Conservation (phyloP, 257 asterid genomes). For the Salvia hispanica region DNA sequence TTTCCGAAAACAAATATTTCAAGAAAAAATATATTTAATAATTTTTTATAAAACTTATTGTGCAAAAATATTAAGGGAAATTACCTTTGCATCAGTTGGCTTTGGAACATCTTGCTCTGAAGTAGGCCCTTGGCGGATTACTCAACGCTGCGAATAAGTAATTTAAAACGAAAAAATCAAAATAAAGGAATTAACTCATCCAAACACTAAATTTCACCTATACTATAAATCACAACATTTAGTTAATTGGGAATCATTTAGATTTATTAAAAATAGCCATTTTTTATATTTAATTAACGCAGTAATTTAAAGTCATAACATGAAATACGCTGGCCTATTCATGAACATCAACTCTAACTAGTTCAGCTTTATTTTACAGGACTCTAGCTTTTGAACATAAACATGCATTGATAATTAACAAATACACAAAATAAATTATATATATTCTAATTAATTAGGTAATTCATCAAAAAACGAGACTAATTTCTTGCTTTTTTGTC, state of each 20-base stretch:
- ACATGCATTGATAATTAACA: no score
- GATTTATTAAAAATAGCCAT: conserved; percentile 5
- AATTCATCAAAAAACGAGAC: no score
- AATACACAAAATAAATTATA: no score
- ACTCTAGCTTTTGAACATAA: no score
- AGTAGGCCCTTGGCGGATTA: conserved; percentile 56
- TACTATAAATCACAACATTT: conserved; percentile 17
- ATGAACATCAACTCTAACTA: conserved; percentile 41
- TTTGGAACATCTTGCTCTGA: conserved; percentile 63
- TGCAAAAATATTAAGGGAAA: no score
- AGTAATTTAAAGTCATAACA: conserved; percentile 46
- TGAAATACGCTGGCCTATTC: conserved; percentile 59
- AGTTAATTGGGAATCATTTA: not conserved
- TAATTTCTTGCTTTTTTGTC: no score
- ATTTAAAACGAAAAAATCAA: not conserved
- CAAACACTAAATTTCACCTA: conserved; percentile 20
- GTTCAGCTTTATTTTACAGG: no score
- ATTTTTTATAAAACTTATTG: no score
- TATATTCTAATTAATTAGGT: no score
- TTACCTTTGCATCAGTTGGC: conserved; percentile 78
- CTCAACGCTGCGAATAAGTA: conserved; percentile 55
- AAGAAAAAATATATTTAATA: not conserved
- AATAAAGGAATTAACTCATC: not conserved
- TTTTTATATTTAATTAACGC: not conserved
- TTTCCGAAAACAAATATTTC: no score